Evolutionary conservation across 345 rosid species (phyloP), one percentile per base, ranked within the genome.

Genomic region (Hypericum perforatum): DNA sequence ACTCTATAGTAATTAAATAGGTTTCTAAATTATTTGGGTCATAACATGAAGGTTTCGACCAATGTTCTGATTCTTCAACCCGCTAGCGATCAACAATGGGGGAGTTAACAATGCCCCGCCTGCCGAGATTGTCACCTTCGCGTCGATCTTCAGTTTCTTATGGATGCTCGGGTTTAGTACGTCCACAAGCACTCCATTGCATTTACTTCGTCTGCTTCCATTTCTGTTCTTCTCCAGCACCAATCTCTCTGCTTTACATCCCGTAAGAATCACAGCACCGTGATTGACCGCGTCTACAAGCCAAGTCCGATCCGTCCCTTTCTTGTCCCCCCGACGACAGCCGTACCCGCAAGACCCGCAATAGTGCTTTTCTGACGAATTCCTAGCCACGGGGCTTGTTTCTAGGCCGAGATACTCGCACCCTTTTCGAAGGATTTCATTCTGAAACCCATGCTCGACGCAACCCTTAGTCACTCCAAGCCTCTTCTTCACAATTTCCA

Each of bases 311-410:
- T 92, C 89, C 4, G 88, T 81, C 55, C 98, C 96, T 59, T 61
- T 78, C 65, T 92, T 92, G 46, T 92, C 98, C 45, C 96, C 96
- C 42, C 54, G 69, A 60, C 57, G 75, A 41, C 98, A 87, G 9
- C 98, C 98, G 55, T 78, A 73, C 39, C 92, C 78, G 39, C 98
- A 92, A 6, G 82, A 78, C 38, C 98, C 95, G 11, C 96, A 92
- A 22, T 73, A 85, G 73, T 92, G 98, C 7, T 45, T 61, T 60
- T 81, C 80, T 0, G 96, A 83, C 12, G 95, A 83, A 73, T 92
- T 87, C 16, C 94, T 57, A 0, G 88, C 69, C 9, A 87, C 90
- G 0, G 47, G 46, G 11, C 69, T 63, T 5, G 81, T 79, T 41
- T 74, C 68, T 1, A 81, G 52, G 8, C 96, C 88, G 0, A 92